Conservation (phyloP, 345 rosid genomes). For the Trapa bicornis region DNA sequence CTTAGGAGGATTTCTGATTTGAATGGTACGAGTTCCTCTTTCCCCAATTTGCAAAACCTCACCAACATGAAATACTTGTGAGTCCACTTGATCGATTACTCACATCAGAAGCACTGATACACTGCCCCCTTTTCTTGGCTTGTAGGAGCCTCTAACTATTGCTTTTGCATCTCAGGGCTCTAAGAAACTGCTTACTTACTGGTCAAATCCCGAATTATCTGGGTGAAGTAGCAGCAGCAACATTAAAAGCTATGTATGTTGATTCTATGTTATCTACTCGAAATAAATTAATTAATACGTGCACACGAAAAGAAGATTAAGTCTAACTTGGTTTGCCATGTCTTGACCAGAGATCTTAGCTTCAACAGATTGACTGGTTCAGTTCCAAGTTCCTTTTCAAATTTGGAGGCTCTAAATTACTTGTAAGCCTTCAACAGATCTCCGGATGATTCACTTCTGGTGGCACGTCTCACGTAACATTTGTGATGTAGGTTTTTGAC, state of each 20-base stretch:
- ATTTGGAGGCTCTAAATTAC: constrained; percentile 1
- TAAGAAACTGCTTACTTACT: constrained; percentile 48
- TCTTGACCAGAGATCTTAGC: constrained; percentile 58
- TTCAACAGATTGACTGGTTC: constrained; percentile 51
- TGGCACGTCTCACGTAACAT: background rate
- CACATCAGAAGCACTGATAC: background rate
- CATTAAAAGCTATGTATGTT: background rate
- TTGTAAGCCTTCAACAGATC: constrained; percentile 30
- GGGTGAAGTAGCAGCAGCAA: constrained; percentile 13
- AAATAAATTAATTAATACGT: background rate
- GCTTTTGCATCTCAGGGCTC: constrained; percentile 28
- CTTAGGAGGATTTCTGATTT: constrained; percentile 65
- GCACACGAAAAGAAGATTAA: background rate
- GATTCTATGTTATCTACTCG: background rate
- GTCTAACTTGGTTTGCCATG: background rate
- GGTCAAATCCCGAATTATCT: constrained; percentile 40
- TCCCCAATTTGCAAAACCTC: constrained; percentile 38
- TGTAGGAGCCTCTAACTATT: background rate
- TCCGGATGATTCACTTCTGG: background rate
- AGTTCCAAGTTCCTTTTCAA: constrained; percentile 27
- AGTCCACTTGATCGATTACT: constrained; percentile 14
- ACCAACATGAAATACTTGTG: constrained; percentile 24
- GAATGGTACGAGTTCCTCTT: constrained; percentile 29
- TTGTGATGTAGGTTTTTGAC: constrained; percentile 44
- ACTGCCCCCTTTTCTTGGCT: background rate